phyloP scores from a whole-genome alignment of 192 early-diverging fungal species.

The Umbelopsis sp. region DNA sequence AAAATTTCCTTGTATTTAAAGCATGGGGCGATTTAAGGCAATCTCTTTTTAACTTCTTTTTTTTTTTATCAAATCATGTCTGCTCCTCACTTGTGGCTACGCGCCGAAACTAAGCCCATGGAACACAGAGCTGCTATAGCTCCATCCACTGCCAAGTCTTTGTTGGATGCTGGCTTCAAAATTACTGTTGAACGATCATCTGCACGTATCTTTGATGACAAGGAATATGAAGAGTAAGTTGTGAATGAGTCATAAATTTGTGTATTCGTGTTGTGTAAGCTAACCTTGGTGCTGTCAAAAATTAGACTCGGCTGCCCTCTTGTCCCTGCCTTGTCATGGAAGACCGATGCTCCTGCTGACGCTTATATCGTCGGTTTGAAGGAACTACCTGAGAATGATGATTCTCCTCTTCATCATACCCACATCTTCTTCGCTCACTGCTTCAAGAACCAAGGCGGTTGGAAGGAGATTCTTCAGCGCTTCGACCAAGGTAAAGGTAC shows the following conservation, averaged over 20 bases:
- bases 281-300: background rate
- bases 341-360: slow-evolving; percentile 78
- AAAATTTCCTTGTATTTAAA: too few species aligned
- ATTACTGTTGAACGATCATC: slow-evolving; percentile 87
- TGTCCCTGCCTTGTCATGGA: slow-evolving; percentile 82
- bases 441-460: slow-evolving; percentile 94
- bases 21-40: background rate
- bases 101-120: slow-evolving; percentile 97
- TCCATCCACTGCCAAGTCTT: slow-evolving; percentile 77
- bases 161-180: slow-evolving; percentile 81
- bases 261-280: background rate
- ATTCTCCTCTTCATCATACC: slow-evolving; percentile 83
- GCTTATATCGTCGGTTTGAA: slow-evolving; percentile 97
- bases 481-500: slow-evolving; percentile 86
- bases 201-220: slow-evolving; percentile 86
- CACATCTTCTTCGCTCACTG: slow-evolving; percentile 99
- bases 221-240: slow-evolving; percentile 79
- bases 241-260: background rate
- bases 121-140: slow-evolving; percentile 94
- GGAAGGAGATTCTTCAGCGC: slow-evolving; percentile 85
- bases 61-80: background rate
- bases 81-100: slow-evolving; percentile 81
- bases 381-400: slow-evolving; percentile 94
- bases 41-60: background rate
- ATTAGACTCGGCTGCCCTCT: slow-evolving; percentile 77